phyloP scores from a whole-genome alignment of 2,329 filamentous ascomycete species.

The Cytospora chrysosperma region DNA sequence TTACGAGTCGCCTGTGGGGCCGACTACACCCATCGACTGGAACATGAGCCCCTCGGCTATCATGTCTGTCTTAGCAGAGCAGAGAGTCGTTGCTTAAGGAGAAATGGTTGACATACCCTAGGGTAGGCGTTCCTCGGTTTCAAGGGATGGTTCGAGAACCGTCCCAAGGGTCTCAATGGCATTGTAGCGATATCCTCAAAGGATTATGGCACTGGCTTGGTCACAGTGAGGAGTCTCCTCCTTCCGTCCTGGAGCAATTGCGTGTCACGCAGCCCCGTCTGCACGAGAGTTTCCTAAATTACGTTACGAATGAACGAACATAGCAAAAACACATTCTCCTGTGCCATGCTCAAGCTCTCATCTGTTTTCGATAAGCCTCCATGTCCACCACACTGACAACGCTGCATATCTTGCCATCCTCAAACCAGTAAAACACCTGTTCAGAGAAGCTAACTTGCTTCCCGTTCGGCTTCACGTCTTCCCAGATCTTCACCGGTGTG shows the following conservation, averaged over 20 bases:
- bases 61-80: conserved; percentile 10
- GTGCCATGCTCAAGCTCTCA: neutral
- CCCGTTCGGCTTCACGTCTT: conserved; percentile 32
- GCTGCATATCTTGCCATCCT: conserved; percentile 33
- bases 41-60: conserved; percentile 1
- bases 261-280: neutral
- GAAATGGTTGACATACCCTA: neutral
- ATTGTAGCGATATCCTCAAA: neutral
- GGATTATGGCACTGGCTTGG: neutral
- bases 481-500: conserved; percentile 30
- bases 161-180: neutral
- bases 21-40: conserved; percentile 10
- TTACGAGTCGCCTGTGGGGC: conserved; percentile 12
- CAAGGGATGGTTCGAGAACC: neutral
- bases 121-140: conserved; percentile 4
- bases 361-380: conserved; percentile 28
- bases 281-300: neutral
- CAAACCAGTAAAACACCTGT: conserved; percentile 37
- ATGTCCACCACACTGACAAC: conserved; percentile 38
- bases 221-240: neutral
- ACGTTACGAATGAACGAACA: conserved; percentile 10
- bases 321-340: neutral
- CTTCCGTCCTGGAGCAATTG: neutral
- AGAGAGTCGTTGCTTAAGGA: neutral
- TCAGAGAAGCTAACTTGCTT: conserved; percentile 32